A percentile compares a stretch with the other conserved stretches of the same genome.
These are phyloP conservation scores for Polytolypa hystricis DNA, from an alignment of 2,329 filamentous ascomycete genomes.

Conservation along the genomic window DNA sequence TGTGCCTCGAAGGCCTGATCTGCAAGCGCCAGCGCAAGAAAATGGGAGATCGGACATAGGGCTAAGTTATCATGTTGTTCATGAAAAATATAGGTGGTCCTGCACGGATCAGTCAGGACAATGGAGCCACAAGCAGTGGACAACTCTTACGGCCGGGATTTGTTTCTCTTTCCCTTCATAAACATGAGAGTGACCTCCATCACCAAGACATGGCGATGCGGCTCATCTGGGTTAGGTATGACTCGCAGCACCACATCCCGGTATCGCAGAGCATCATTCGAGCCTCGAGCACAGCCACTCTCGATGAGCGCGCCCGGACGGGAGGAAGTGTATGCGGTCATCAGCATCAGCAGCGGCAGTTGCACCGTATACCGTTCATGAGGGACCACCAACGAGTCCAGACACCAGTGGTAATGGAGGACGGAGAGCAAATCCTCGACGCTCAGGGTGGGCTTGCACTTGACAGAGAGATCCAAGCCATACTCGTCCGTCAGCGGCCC, in stretches of 20 bases:
- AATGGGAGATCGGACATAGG: conserved; percentile 2
- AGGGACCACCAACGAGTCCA: conserved; percentile 1
- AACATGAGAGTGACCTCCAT: conserved; percentile 2
- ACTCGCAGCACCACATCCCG: conserved; percentile 2
- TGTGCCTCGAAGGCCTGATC: conserved; percentile 3
- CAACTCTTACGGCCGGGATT: not conserved
- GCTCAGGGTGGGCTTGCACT: no score
- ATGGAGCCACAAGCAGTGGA: no score
- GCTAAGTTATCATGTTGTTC: not conserved
- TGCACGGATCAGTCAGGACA: not conserved
- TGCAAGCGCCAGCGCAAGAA: conserved; percentile 2
- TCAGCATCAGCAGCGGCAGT: conserved; percentile 1
- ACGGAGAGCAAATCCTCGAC: not conserved
- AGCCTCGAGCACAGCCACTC: not conserved
- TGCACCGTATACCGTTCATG: conserved; percentile 4
- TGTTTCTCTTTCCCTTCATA: conserved; percentile 5
- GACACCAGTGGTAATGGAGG: conserved; percentile 4
- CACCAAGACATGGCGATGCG: not conserved
- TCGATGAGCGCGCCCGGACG: conserved; percentile 1
- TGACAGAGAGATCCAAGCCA: no score
- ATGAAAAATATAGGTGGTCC: conserved; percentile 2
- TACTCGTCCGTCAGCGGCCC: not conserved
- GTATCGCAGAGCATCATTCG: conserved; percentile 1
- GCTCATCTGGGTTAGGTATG: conserved; percentile 1
- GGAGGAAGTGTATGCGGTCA: conserved; percentile 1